Evolutionary conservation across 192 early-diverging fungal species (phyloP).

Genomic region (Coemansia sp.): DNA sequence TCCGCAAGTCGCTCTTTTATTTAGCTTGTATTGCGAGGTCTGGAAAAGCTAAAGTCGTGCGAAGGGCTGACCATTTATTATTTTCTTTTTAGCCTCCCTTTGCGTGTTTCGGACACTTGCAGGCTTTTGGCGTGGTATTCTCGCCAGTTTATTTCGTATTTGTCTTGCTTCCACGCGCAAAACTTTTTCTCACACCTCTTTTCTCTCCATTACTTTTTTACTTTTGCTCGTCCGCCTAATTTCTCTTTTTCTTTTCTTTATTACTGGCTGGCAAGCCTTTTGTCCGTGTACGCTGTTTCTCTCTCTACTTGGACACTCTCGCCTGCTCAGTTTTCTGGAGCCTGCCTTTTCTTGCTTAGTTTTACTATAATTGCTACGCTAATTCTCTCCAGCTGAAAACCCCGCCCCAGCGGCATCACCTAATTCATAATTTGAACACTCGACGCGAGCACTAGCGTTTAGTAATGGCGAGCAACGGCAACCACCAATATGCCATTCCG

Average conservation of each 20-base stretch:
- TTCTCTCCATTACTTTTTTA: slow-evolving; percentile 16
- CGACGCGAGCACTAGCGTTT: not conserved
- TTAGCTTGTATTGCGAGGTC: not conserved
- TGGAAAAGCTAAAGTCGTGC: not conserved
- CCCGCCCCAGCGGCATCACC: not conserved
- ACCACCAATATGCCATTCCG: slow-evolving; percentile 33
- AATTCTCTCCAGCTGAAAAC: not conserved
- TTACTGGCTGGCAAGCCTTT: slow-evolving; percentile 22
- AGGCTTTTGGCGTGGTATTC: slow-evolving; percentile 6
- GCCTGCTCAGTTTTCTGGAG: not conserved
- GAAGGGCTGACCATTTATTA: not conserved
- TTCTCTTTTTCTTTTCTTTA: slow-evolving; percentile 11
- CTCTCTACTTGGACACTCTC: not conserved
- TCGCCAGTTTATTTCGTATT: not conserved
- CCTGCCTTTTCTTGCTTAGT: slow-evolving; percentile 4
- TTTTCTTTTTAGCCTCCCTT: slow-evolving; percentile 1
- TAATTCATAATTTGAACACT: not conserved
- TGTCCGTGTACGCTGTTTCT: not conserved
- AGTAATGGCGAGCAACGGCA: slow-evolving; percentile 16
- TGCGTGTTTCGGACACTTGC: slow-evolving; percentile 11
- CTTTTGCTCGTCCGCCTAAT: slow-evolving; percentile 9
- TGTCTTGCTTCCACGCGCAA: slow-evolving; percentile 14
- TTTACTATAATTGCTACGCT: not conserved
- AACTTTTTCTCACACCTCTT: slow-evolving; percentile 10
- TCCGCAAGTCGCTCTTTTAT: not conserved